Evolutionary conservation across 2,329 filamentous ascomycete species (phyloP).

Genomic region (Thelonectria olida): DNA sequence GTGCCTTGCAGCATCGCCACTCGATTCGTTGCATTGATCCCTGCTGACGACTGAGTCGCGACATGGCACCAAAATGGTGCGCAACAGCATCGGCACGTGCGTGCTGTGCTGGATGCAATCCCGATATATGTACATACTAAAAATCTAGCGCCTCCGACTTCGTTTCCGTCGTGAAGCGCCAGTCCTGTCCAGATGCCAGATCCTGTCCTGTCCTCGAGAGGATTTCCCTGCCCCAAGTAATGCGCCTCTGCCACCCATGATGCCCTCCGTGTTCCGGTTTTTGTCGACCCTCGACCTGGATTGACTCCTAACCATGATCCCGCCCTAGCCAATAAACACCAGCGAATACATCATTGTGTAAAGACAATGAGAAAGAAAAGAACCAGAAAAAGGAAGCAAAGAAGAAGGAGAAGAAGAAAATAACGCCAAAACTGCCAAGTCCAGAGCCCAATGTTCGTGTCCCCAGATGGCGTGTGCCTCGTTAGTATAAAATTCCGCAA

Average conservation of each 20-base stretch:
- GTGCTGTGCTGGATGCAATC: not conserved
- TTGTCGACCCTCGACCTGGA: not conserved
- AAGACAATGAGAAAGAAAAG: not conserved
- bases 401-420: not conserved
- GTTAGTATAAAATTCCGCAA: constrained; percentile 25
- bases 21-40: constrained; percentile 8
- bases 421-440: constrained; percentile 2
- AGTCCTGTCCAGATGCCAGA: constrained; percentile 6
- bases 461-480: constrained; percentile 29
- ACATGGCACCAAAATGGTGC: constrained; percentile 1
- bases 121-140: constrained; percentile 18
- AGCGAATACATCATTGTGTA: not conserved
- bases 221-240: not conserved
- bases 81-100: too few relatives aligned
- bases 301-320: constrained; percentile 6
- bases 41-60: constrained; percentile 6
- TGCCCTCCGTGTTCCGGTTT: not conserved
- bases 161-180: constrained; percentile 15
- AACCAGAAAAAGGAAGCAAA: not conserved
- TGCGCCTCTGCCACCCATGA: constrained; percentile 1
- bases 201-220: constrained; percentile 3
- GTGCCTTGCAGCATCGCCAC: not conserved
- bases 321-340: not conserved
- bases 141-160: not conserved
- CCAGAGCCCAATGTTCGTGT: constrained; percentile 2